A percentile compares a stretch with the other conserved stretches of the same genome.
Evolutionary conservation across 495 filamentous ascomycete species (phyloP).

Genomic region (Chaetomidium leptoderma): DNA sequence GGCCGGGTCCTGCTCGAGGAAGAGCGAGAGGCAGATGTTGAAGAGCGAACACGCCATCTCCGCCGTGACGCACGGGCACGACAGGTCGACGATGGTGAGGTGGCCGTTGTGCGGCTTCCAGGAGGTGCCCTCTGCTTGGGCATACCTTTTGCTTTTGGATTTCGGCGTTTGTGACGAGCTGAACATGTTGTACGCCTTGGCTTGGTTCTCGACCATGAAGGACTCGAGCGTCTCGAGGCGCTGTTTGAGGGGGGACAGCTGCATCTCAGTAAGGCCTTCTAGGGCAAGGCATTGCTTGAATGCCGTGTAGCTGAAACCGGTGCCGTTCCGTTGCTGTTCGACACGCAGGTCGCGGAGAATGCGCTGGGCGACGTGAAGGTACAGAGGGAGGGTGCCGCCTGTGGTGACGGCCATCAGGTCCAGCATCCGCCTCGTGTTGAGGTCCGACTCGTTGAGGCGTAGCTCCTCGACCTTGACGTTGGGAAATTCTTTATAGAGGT

Average conservation of each 20-base stretch:
- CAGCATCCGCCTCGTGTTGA: slow-evolving; percentile 62
- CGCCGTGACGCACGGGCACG: slow-evolving; percentile 64
- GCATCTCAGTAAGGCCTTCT: slow-evolving; percentile 39
- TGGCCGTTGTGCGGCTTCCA: slow-evolving; percentile 45
- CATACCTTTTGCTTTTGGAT: neutral
- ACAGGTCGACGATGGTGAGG: slow-evolving; percentile 71
- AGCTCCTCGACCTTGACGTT: slow-evolving; percentile 51
- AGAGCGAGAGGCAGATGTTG: slow-evolving; percentile 60
- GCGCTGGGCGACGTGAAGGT: slow-evolving; percentile 55
- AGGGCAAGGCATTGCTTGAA: slow-evolving; percentile 43
- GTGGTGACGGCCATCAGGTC: slow-evolving; percentile 62
- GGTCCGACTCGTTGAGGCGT: slow-evolving; percentile 52
- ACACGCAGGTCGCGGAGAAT: slow-evolving; percentile 60
- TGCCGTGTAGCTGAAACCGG: slow-evolving; percentile 48
- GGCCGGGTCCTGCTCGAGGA: slow-evolving; percentile 48
- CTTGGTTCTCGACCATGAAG: slow-evolving; percentile 47
- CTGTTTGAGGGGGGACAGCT: slow-evolving; percentile 51
- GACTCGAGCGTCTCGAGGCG: slow-evolving; percentile 55
- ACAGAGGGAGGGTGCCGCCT: slow-evolving; percentile 52
- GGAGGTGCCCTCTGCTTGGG: slow-evolving; percentile 23
- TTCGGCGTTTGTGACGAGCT: neutral
- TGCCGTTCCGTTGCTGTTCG: slow-evolving; percentile 34
- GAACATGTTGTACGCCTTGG: slow-evolving; percentile 20
- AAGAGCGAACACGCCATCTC: slow-evolving; percentile 65
- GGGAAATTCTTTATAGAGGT: slow-evolving; percentile 38